Conservation (phyloP, 495 filamentous ascomycete species). For the Penicillium argentinense region DNA sequence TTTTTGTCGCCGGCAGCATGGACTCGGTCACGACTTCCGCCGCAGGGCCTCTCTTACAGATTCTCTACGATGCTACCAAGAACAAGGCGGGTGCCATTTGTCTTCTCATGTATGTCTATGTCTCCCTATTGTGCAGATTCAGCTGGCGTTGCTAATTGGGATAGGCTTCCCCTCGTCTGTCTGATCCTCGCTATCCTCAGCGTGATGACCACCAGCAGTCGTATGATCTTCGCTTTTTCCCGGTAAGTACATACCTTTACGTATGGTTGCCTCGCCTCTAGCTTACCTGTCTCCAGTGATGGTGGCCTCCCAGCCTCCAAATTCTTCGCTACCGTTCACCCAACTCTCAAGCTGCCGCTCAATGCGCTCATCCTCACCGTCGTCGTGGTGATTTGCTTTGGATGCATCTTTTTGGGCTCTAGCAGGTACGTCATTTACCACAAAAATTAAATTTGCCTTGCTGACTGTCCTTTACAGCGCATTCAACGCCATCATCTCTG, state of each 20-base stretch:
- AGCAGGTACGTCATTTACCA: conserved; percentile 50
- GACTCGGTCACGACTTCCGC: conserved; percentile 55
- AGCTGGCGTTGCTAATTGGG: conserved; percentile 2
- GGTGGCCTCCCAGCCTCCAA: conserved; percentile 64
- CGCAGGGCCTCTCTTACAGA: conserved; percentile 65
- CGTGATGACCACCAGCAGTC: conserved; percentile 70
- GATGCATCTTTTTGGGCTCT: conserved; percentile 71
- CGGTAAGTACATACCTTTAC: conserved; percentile 26
- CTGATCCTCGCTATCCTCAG: conserved; percentile 65
- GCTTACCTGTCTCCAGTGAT: conserved; percentile 51
- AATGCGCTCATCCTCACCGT: conserved; percentile 66
- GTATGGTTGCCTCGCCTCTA: too few relatives aligned
- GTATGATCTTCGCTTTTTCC: conserved; percentile 74
- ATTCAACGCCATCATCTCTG: conserved; percentile 65
- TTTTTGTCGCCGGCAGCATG: conserved; percentile 60
- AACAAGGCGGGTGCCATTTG: conserved; percentile 63
- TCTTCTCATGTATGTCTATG: conserved; percentile 56
- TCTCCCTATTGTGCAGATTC: too few relatives aligned
- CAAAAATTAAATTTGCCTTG: too few relatives aligned
- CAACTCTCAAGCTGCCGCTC: conserved; percentile 59
- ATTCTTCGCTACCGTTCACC: conserved; percentile 62
- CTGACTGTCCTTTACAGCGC: too few relatives aligned
- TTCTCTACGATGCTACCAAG: conserved; percentile 64
- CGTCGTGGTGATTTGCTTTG: conserved; percentile 63
- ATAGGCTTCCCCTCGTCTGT: conserved; percentile 62